phyloP scores from a whole-genome alignment of 768 basidiomycete genomes.

The Gymnopilus dilepis region DNA sequence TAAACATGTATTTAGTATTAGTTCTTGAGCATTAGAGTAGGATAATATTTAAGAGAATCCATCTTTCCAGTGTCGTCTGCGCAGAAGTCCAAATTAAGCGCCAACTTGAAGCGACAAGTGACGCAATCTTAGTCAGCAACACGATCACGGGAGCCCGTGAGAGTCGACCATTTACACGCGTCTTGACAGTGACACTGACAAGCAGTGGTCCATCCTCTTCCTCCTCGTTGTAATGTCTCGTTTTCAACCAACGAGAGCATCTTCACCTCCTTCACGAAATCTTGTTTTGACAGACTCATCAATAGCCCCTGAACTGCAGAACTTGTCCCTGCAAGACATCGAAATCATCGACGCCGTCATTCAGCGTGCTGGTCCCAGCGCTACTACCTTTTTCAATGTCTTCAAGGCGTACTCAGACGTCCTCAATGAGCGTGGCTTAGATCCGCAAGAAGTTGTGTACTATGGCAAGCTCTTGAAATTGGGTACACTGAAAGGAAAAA shows the following conservation, averaged over 20 bases:
- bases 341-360: slow-evolving; percentile 80
- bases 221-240: slow-evolving; percentile 39
- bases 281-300: slow-evolving; percentile 25
- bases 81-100: too few relatives aligned
- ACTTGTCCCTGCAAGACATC: slow-evolving; percentile 61
- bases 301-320: slow-evolving; percentile 54
- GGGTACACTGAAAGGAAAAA: slow-evolving; percentile 77
- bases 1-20: neutral
- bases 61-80: too few relatives aligned
- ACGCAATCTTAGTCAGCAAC: slow-evolving; percentile 19
- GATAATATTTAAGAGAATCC: neutral
- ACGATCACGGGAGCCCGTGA: slow-evolving; percentile 32
- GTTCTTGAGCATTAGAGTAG: neutral
- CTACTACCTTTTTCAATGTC: slow-evolving; percentile 80
- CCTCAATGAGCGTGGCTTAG: slow-evolving; percentile 73
- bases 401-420: slow-evolving; percentile 88
- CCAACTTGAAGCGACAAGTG: neutral
- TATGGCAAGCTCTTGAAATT: slow-evolving; percentile 86
- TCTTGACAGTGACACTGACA: neutral
- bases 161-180: slow-evolving; percentile 20
- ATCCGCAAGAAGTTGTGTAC: slow-evolving; percentile 79
- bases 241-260: slow-evolving; percentile 53
- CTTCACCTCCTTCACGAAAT: slow-evolving; percentile 52
- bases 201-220: neutral
- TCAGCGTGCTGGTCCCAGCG: slow-evolving; percentile 63